Base-by-base conservation (phyloP, 139 green algal species). In the Yamagishiella unicocca region DNA sequence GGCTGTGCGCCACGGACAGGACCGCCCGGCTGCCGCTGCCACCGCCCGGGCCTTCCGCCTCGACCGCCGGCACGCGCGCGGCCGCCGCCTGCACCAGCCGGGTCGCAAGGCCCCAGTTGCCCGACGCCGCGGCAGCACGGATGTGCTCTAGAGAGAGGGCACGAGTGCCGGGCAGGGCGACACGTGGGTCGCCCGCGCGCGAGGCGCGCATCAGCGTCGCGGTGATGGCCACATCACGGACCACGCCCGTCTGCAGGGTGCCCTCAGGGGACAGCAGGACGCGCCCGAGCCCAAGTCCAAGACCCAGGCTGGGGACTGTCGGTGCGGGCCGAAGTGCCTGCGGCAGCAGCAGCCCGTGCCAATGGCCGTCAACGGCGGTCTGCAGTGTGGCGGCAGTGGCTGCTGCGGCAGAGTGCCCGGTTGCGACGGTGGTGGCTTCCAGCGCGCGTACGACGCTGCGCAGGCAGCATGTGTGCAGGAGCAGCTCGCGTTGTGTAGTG, bases 1-100 rank as follows among this genome's bases (percentile, higher is more conserved):
- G 55, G 74, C 74, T 85, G 25, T 89, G 72, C 10, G 27, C 55
- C 27, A 89, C 83, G 38, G 83, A 45, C 54, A 88, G 54, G 38
- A 88, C 83, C 53, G 54, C 83, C 5, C 67, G 22, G 9, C 14
- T 12, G 22, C 72, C 70, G 43, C 61, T n/a, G 19, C 31, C 83
- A 61, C 46, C 31, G 8, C 72, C 50, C 50, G 38, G 3, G 38
- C 78, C 40, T 4, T 43, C 35, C n/a, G 29, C 66, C 22, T 70
- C 64, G 6, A 66, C 27, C 22, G 4, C 45, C 22, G 19, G 7
- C 66, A 25, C 37, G 29, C 71, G 8, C 31, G 70, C 71, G 31
- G 55, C 22, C 2, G 54, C 55, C 37, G n/a, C 37, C 40, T 72
- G 66, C 68, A 87, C 45, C 68, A 84, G 38, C 31, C 70, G 53